Evolutionary conservation across 306 rosid species (phyloP), one percentile per base, ranked within the genome.

Genomic region (Citrullus mucosospermus): DNA sequence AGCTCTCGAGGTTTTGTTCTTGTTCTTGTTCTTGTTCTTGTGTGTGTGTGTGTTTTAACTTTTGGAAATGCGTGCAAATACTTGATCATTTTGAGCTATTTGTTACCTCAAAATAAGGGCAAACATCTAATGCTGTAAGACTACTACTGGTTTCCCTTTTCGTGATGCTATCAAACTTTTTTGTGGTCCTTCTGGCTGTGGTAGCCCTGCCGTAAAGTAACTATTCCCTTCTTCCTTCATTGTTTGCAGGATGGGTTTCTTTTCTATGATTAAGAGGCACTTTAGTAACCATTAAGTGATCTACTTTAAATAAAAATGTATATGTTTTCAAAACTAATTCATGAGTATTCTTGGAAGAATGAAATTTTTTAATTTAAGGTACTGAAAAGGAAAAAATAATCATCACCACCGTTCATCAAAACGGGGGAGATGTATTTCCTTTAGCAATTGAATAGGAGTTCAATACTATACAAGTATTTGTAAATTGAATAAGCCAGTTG

Each of bases 101-200:
- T 11, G 75, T 70, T 43, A 18, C 73, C 73, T 38, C 50, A 10
- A 39, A 66, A 9, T 16, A 66, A 69, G 75, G 75, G 76, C 18
- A 70, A 44, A 70, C 38, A 22, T 22, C 57, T 70, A 70, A 70
- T 22, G n/a, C 36, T 51, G 59, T 73, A 50, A 73, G 60, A 73
- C 60, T 50, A 73, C 60, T 28, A 8, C 16, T 32, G 44, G 44
- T 73, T 73, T 50, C 58, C 76, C 56, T 51, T 71, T 71, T 48
- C 32, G 7, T 48, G 25, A 48, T 72, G 60, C 60, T 50, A 30
- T 50, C 25, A 28, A 28, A 50, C 60, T 48, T 73, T 72, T 65
- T 73, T 14, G 58, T 73, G 77, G 43, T 50, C 77, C 77, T 73
- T 73, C 51, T 50, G 77, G 8, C 61, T 4, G 13, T 70, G 76